Conservation (phyloP, 2,329 filamentous ascomycete species). For the Paramyrothecium sp. region DNA sequence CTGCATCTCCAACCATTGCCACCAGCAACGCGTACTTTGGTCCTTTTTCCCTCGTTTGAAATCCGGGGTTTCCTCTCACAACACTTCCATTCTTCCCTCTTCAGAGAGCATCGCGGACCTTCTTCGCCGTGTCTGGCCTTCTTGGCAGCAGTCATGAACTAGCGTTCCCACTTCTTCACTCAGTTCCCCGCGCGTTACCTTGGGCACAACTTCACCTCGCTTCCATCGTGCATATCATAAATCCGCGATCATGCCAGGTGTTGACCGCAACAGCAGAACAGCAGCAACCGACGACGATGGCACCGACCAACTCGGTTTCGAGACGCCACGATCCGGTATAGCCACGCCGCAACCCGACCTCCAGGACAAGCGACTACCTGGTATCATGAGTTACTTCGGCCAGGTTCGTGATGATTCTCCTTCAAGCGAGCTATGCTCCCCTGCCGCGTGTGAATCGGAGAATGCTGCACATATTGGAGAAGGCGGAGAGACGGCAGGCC, state of each 20-base stretch:
- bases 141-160: constrained; percentile 40
- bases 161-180: constrained; percentile 32
- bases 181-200: constrained; percentile 20
- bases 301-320: constrained; percentile 76
- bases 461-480: constrained; percentile 21
- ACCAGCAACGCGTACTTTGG: too few relatives aligned
- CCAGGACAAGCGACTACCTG: constrained; percentile 90
- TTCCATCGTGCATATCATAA: background rate
- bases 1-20: background rate
- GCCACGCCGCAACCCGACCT: constrained; percentile 92
- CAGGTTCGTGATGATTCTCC: constrained; percentile 95
- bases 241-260: constrained; percentile 33
- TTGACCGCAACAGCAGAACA: constrained; percentile 56
- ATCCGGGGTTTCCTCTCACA: constrained; percentile 3
- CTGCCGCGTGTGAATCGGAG: constrained; percentile 38
- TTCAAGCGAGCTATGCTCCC: constrained; percentile 37
- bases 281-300: constrained; percentile 65
- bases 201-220: background rate
- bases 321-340: constrained; percentile 85
- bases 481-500: constrained; percentile 14
- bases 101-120: background rate
- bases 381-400: constrained; percentile 96
- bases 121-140: constrained; percentile 7
- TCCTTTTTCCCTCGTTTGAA: too few relatives aligned
- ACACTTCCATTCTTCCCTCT: constrained; percentile 20